Conservation (phyloP, 75 land plant genomes). For the Azolla pinnata region DNA sequence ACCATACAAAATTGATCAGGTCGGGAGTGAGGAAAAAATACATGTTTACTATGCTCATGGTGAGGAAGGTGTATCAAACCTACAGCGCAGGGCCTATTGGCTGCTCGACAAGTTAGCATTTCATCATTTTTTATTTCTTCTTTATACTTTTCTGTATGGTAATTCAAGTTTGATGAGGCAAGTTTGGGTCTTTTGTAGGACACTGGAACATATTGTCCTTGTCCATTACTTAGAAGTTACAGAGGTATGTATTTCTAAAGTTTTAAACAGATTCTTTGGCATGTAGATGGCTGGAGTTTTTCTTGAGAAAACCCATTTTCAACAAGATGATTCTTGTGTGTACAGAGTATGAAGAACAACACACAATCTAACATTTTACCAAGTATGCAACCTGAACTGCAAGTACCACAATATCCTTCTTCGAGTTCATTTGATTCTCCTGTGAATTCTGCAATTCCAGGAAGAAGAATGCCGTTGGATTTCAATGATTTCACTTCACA, state of each 20-base stretch:
- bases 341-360: not conserved
- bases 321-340: not conserved
- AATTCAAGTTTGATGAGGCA: not conserved
- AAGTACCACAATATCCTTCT: not conserved
- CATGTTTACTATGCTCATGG: slow-evolving; percentile 91
- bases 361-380: not conserved
- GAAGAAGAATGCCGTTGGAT: not conserved
- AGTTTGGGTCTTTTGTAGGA: slow-evolving; percentile 29
- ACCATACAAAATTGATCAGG: too few relatives aligned
- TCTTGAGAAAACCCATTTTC: not conserved
- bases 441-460: not conserved
- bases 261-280: not conserved
- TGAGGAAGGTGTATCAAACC: slow-evolving; percentile 55
- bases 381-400: not conserved
- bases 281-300: not conserved
- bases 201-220: slow-evolving; percentile 65
- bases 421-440: not conserved
- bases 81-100: slow-evolving; percentile 81
- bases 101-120: slow-evolving; percentile 64
- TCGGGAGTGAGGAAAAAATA: slow-evolving; percentile 67
- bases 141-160: not conserved
- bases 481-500: not conserved
- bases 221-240: slow-evolving; percentile 76
- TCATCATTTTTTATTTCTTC: slow-evolving; percentile 5
- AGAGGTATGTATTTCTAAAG: slow-evolving; percentile 29